Base-by-base conservation (phyloP, 129 eudicot species). In the Calendula officinalis region DNA sequence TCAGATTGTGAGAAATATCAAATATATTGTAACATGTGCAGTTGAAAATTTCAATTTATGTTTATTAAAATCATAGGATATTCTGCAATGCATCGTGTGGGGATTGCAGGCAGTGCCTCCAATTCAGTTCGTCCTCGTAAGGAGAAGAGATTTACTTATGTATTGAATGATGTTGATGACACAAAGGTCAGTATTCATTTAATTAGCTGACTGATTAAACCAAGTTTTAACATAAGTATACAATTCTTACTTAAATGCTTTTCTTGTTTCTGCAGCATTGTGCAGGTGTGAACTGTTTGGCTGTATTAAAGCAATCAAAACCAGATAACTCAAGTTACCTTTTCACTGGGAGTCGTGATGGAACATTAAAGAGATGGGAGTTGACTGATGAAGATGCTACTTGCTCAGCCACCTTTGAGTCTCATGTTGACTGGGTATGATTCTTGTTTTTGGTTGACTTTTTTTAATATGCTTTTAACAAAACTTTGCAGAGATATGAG, bases 371-470 rank as follows among this genome's bases (percentile, higher is more conserved):
- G 88, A 91, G 96, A 74, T 91, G 98, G 98, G 69, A 80, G 56
- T 49, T 91, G 83, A 69, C 78, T 52, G 95, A 91, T 37, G 88
- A 87, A 49, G 72, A 64, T 65, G 86, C 96, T 36, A 73, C 89
- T 30, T 91, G 84, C 80, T 87, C 98, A 42, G 85, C 96, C 51
- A 91, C 98, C 53, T 91, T 91, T 75, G 98, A 91, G 80, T 91
- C 98, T 10, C 98, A 91, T 85, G 86, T 91, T 63, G 98, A 91
- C 56, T 91, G 98, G 98, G 98, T 91, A 86, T 37, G 54, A 33
- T 55, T 60, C 64, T 22, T 22, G 30, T 22, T 22, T 22, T 22
- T 22, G 30, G 30, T 22, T 22, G 30, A 22, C 30, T 22, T 22
- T 22, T 22, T 22, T n/a, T n/a, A n/a, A n/a, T n/a, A n/a, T n/a